Percentiles rank a stretch among this genome's conserved stretches.
These are phyloP conservation scores for Boletus bicolor DNA, from an alignment of 768 basidiomycete species.

Conservation along the genomic window DNA sequence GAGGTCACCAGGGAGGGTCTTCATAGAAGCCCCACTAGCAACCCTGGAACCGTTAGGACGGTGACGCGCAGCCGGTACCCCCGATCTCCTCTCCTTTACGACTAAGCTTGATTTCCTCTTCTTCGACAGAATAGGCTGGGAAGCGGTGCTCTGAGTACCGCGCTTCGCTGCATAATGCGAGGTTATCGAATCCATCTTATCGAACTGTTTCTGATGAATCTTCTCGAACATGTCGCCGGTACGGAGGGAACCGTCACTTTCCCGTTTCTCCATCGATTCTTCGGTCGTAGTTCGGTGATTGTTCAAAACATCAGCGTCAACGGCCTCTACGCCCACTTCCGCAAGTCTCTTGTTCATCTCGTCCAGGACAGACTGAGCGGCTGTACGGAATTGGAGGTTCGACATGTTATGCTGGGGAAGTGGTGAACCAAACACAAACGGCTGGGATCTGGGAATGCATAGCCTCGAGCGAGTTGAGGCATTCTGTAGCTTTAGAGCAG, in stretches of 20 bases:
- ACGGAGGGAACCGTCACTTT: conserved; percentile 24
- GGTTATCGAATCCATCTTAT: conserved; percentile 76
- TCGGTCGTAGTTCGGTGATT: conserved; percentile 19
- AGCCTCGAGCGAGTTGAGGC: conserved; percentile 22
- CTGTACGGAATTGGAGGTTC: conserved; percentile 62
- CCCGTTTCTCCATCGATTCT: conserved; percentile 2
- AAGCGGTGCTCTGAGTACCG: conserved; percentile 18
- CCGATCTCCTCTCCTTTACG: conserved; percentile 28
- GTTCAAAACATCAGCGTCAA: conserved; percentile 45
- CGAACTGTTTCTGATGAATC: conserved; percentile 61
- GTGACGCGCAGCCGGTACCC: conserved; percentile 12
- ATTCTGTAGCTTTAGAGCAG: conserved; percentile 26
- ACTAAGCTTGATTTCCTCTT: conserved; percentile 54
- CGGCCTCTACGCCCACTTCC: conserved; percentile 50
- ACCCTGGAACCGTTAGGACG: conserved; percentile 26
- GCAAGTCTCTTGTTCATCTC: conserved; percentile 79
- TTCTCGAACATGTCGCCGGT: conserved; percentile 48
- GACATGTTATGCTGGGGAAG: conserved; percentile 59
- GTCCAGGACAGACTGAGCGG: conserved; percentile 68
- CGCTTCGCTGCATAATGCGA: conserved; percentile 48
- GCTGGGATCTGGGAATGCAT: conserved; percentile 31
- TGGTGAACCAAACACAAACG: conserved; percentile 80
- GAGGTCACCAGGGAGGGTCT: conserved; percentile 55
- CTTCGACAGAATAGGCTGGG: conserved; percentile 28
- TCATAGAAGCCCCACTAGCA: conserved; percentile 24